A percentile compares a stretch with the other conserved stretches of the same genome.
These are phyloP conservation scores for Dictyostelium gargantuum DNA, from an alignment of 208 protist species.

Conservation along the genomic window DNA sequence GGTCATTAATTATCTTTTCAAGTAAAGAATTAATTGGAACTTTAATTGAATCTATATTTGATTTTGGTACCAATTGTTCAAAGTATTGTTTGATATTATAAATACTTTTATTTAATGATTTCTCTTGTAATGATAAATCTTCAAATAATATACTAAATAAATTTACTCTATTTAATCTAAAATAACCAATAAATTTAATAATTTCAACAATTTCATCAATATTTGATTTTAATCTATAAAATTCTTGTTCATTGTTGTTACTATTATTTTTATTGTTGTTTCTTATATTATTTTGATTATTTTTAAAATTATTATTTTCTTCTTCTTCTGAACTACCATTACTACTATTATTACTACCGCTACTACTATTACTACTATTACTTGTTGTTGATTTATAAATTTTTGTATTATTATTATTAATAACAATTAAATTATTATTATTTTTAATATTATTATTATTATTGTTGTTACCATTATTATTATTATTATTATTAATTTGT, in stretches of 20 bases:
- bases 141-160: neutral
- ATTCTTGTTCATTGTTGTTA: neutral
- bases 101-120: neutral
- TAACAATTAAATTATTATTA: too few relatives aligned
- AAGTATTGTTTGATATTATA: neutral
- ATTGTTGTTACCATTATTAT: neutral
- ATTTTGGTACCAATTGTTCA: neutral
- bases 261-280: neutral
- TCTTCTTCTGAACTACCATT: neutral
- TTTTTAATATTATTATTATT: too few relatives aligned
- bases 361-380: neutral
- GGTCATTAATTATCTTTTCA: neutral
- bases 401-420: neutral
- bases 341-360: neutral
- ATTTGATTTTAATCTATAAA: neutral
- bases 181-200: conserved; percentile 5
- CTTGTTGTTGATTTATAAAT: neutral
- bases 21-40: neutral
- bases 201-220: neutral
- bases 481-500: neutral
- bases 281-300: neutral
- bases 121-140: neutral
- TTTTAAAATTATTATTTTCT: neutral
- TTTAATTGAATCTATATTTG: neutral
- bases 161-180: neutral